Percentiles rank a stretch among this genome's conserved stretches.
phyloP scores from a whole-genome alignment of 1,139 yeast species.

The Geotrichum cucujoidarum region DNA sequence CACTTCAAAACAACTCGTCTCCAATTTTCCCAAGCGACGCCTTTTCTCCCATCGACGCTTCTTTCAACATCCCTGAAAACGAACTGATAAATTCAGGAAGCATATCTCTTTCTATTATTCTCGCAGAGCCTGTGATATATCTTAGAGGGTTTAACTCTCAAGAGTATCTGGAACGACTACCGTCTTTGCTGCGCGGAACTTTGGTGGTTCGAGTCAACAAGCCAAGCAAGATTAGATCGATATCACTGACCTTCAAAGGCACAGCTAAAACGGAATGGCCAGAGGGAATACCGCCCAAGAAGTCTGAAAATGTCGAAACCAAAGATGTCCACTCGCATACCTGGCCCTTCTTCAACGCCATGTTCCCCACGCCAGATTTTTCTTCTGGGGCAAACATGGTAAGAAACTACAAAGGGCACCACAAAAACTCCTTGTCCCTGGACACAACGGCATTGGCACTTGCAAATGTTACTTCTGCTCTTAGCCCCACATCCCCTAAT shows the following conservation, averaged over 20 bases:
- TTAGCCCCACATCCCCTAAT: not conserved
- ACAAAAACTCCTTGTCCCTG: constrained; percentile 1
- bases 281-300: constrained; percentile 94
- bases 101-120: constrained; percentile 39
- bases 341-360: constrained; percentile 79
- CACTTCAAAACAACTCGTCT: constrained; percentile 13
- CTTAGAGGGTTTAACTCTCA: constrained; percentile 73
- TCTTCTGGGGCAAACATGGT: constrained; percentile 55
- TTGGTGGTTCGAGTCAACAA: constrained; percentile 66
- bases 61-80: constrained; percentile 18
- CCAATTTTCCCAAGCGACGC: constrained; percentile 20
- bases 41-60: constrained; percentile 18
- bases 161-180: constrained; percentile 67
- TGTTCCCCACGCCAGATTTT: constrained; percentile 37
- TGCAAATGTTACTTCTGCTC: not conserved
- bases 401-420: constrained; percentile 38
- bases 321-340: constrained; percentile 69
- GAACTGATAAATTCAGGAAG: constrained; percentile 14
- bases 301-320: constrained; percentile 57
- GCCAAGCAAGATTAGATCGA: constrained; percentile 66
- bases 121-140: constrained; percentile 76
- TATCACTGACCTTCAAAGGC: constrained; percentile 68
- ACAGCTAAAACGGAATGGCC: constrained; percentile 91
- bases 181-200: constrained; percentile 80
- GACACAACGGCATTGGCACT: constrained; percentile 1